A percentile compares a stretch with the other conserved stretches of the same genome.
These are phyloP conservation scores for Scheffersomyces amazonensis DNA, from an alignment of 805 yeast species.

Conservation along the genomic window DNA sequence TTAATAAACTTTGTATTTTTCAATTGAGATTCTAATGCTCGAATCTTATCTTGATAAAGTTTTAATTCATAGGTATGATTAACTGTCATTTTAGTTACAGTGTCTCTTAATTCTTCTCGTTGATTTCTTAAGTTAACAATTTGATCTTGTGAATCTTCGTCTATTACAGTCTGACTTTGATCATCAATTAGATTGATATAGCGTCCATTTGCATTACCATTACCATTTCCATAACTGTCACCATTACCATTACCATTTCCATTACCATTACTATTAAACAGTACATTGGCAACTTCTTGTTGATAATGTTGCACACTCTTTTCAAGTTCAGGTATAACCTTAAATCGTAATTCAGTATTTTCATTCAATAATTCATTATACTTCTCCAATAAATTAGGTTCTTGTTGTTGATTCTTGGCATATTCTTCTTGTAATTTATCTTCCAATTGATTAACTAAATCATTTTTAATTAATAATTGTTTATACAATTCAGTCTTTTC, in stretches of 20 bases:
- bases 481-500: slow-evolving; percentile 53
- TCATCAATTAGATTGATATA: slow-evolving; percentile 2
- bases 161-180: slow-evolving; percentile 7
- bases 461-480: slow-evolving; percentile 47
- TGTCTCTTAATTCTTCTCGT: slow-evolving; percentile 41
- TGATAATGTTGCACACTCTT: slow-evolving; percentile 16
- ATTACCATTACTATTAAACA: background rate
- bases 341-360: slow-evolving; percentile 40
- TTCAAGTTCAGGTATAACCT: slow-evolving; percentile 45
- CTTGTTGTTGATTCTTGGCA: slow-evolving; percentile 8
- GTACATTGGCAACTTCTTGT: background rate
- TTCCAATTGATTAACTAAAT: slow-evolving; percentile 42
- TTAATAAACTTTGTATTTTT: slow-evolving; percentile 28
- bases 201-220: background rate
- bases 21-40: slow-evolving; percentile 27
- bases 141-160: slow-evolving; percentile 17
- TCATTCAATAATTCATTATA: slow-evolving; percentile 38
- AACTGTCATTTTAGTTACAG: slow-evolving; percentile 33
- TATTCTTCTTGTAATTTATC: slow-evolving; percentile 42
- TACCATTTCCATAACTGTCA: background rate
- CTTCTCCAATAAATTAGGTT: slow-evolving; percentile 34
- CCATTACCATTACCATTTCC: background rate
- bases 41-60: slow-evolving; percentile 32
- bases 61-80: slow-evolving; percentile 35
- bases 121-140: slow-evolving; percentile 23